Conservation (phyloP, 768 basidiomycete species). For the Melanogaster broomeanus region DNA sequence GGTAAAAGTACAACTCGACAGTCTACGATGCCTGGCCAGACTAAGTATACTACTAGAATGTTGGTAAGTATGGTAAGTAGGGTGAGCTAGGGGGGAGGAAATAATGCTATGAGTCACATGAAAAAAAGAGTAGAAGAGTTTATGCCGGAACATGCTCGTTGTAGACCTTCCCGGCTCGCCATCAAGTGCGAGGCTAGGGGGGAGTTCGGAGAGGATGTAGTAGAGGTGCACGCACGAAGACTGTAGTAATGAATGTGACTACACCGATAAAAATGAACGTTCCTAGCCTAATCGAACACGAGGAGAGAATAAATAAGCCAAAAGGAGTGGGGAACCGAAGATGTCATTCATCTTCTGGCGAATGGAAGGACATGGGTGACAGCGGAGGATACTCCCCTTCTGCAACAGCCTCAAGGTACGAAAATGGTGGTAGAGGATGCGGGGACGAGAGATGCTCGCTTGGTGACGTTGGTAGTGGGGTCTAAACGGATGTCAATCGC, state of each 20-base stretch:
- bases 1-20: constrained; percentile 33
- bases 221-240: constrained; percentile 29
- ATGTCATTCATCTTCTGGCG: constrained; percentile 46
- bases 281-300: constrained; percentile 13
- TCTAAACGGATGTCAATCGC: constrained; percentile 35
- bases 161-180: constrained; percentile 9
- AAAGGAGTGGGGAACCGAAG: constrained; percentile 16
- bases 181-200: constrained; percentile 14
- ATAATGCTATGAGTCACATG: constrained; percentile 16
- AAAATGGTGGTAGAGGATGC: constrained; percentile 71
- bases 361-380: constrained; percentile 72
- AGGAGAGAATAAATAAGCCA: constrained; percentile 19
- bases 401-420: constrained; percentile 81
- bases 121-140: constrained; percentile 8
- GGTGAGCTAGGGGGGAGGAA: constrained; percentile 17
- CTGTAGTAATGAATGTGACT: constrained; percentile 32
- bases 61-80: constrained; percentile 32
- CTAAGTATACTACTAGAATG: constrained; percentile 36
- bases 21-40: constrained; percentile 31
- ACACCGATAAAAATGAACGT: constrained; percentile 28
- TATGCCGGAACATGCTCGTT: neutral
- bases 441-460: constrained; percentile 40
- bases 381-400: constrained; percentile 73
- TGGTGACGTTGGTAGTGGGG: constrained; percentile 51
- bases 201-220: constrained; percentile 16